Percentiles rank a stretch among this genome's conserved stretches.
These are phyloP conservation scores for Apiotrichum gracile DNA, from an alignment of 1,284 basidiomycete genomes.

Conservation along the genomic window DNA sequence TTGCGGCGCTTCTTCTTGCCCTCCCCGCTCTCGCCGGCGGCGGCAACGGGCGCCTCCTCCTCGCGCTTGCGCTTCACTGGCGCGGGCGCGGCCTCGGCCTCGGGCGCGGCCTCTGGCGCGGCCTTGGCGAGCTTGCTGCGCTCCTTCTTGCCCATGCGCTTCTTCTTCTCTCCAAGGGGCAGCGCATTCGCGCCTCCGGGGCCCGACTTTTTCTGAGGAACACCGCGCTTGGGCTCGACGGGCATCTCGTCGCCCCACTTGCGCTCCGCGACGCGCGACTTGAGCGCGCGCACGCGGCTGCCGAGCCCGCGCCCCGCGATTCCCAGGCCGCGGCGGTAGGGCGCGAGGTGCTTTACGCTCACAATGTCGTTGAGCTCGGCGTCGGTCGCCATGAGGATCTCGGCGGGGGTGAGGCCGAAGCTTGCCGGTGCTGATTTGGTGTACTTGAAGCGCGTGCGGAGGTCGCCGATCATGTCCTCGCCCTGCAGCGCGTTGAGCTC, in stretches of 20 bases:
- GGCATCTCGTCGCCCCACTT: slow-evolving; percentile 50
- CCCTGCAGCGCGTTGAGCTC: slow-evolving; percentile 86
- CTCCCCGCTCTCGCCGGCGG: neutral
- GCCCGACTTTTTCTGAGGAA: neutral
- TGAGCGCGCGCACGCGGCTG: slow-evolving; percentile 69
- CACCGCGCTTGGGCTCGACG: slow-evolving; percentile 14
- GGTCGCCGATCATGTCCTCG: slow-evolving; percentile 89
- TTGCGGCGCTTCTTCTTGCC: slow-evolving; percentile 19
- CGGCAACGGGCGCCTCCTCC: neutral
- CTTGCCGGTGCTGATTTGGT: slow-evolving; percentile 61
- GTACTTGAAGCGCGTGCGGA: slow-evolving; percentile 93
- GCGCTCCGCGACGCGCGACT: slow-evolving; percentile 53
- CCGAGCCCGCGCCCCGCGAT: slow-evolving; percentile 58
- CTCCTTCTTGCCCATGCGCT: slow-evolving; percentile 50
- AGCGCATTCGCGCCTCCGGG: slow-evolving; percentile 11
- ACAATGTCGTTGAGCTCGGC: slow-evolving; percentile 87
- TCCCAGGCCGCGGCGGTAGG: slow-evolving; percentile 62
- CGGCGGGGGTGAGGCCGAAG: slow-evolving; percentile 72
- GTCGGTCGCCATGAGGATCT: slow-evolving; percentile 90
- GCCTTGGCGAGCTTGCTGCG: slow-evolving; percentile 27
- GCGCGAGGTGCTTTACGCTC: slow-evolving; percentile 81
- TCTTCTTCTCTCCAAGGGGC: slow-evolving; percentile 23
- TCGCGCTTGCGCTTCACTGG: neutral
- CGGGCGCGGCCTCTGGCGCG: neutral
- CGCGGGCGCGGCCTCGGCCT: neutral